These are phyloP conservation scores for Myxozyma udenii DNA, from an alignment of 805 yeast genomes.

Conservation along the genomic window DNA sequence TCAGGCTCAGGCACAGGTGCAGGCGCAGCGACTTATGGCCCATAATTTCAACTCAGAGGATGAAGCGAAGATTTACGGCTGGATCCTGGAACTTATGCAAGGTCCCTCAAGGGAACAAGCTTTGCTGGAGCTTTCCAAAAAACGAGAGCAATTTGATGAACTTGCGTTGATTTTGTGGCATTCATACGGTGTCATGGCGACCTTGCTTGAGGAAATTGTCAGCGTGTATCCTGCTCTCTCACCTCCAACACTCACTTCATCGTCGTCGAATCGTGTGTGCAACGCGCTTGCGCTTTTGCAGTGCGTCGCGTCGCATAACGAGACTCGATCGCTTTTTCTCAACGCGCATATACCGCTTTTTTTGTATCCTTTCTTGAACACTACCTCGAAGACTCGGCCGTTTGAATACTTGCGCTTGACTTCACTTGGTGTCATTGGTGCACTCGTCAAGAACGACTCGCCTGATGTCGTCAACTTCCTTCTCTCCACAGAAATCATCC, in stretches of 20 bases:
- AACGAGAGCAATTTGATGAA: slow-evolving; percentile 91
- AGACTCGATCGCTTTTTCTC: slow-evolving; percentile 78
- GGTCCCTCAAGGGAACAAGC: slow-evolving; percentile 95
- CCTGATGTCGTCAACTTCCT: slow-evolving; percentile 90
- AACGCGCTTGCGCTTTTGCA: slow-evolving; percentile 91
- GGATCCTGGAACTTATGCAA: slow-evolving; percentile 85
- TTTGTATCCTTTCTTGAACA: slow-evolving; percentile 87
- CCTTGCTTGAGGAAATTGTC: slow-evolving; percentile 81
- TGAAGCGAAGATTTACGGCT: slow-evolving; percentile 52
- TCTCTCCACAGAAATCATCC: slow-evolving; percentile 93
- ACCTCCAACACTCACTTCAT: slow-evolving; percentile 80
- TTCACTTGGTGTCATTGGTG: slow-evolving; percentile 94
- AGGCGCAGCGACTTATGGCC: neutral
- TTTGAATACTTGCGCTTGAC: slow-evolving; percentile 92
- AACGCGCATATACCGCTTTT: slow-evolving; percentile 90
- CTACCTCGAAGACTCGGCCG: slow-evolving; percentile 85
- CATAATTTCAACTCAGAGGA: slow-evolving; percentile 8
- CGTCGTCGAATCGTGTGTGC: slow-evolving; percentile 90
- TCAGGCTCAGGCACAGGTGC: neutral
- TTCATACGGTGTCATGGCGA: slow-evolving; percentile 94
- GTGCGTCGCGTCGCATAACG: slow-evolving; percentile 94
- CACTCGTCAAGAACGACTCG: slow-evolving; percentile 91
- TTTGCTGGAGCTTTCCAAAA: slow-evolving; percentile 83
- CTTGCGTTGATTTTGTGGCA: slow-evolving; percentile 91
- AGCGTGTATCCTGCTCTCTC: slow-evolving; percentile 84